phyloP scores from a whole-genome alignment of 2,329 filamentous ascomycete species.

The Epichloe festucae region DNA sequence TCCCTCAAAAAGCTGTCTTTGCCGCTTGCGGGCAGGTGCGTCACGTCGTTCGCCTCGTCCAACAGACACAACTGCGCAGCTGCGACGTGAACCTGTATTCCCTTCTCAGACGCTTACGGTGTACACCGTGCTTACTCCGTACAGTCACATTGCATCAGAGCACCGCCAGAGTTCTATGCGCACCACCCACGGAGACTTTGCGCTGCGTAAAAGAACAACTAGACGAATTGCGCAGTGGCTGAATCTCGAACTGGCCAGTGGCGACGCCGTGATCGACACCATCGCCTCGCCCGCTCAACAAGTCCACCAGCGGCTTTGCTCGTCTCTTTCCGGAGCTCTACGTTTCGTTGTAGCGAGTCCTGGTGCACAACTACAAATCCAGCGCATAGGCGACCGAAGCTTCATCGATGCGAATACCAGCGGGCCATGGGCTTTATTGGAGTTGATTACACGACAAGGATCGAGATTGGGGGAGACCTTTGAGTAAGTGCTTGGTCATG shows the following conservation, averaged over 20 bases:
- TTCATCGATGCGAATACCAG: background rate
- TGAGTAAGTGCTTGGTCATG: conserved; percentile 12
- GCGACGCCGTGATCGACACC: background rate
- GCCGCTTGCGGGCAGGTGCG: conserved; percentile 5
- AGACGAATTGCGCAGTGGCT: background rate
- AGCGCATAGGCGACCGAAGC: background rate
- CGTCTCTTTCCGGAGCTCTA: background rate
- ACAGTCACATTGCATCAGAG: background rate
- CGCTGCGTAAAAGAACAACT: background rate
- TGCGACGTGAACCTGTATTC: no score
- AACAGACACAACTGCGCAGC: background rate
- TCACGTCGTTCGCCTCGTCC: conserved; percentile 2
- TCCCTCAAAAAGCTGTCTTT: background rate
- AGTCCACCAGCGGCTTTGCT: background rate
- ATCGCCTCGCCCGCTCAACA: background rate
- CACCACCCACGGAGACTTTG: background rate
- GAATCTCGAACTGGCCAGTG: background rate
- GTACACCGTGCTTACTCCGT: no score
- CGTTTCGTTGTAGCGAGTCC: background rate
- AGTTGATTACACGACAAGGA: conserved; percentile 16
- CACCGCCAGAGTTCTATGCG: background rate
- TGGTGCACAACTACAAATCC: background rate
- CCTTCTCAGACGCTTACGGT: background rate
- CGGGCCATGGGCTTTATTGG: conserved; percentile 24
- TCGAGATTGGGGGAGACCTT: conserved; percentile 17